Evolutionary conservation across 768 basidiomycete species (phyloP), one percentile per base, ranked within the genome.

Genomic region (Rhodocollybia butyracea): DNA sequence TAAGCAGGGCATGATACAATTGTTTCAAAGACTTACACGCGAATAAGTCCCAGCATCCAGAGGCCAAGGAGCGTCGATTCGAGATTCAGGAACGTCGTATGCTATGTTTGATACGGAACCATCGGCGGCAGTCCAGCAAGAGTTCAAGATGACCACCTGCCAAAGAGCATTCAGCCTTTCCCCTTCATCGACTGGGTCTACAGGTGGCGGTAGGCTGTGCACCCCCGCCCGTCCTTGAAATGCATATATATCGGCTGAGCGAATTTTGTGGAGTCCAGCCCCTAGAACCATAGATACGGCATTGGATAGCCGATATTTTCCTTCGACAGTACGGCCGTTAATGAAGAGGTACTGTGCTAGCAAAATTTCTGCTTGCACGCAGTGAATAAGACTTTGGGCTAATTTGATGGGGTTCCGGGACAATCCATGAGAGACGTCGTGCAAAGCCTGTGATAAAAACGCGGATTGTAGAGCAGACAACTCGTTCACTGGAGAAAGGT

Each of bases 41-140:
- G 17, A 29, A 19, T 46, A 60, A 15, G 31, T 39, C 29, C 32
- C 47, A 21, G 59, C 58, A 39, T 63, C 62, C 38, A 68, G 46
- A 21, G 78, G 79, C 79, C 79, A 80, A 0, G 72, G 69, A 0
- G 73, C 70, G 55, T 76, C 72, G 54, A 78, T 69, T 52, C 55
- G 29, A 8, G 57, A 46, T 15, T 65, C 62, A 19, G 64, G 48
- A 11, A 54, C 57, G 1, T 66, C 69, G 45, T 70, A 69, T 17
- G 67, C 63, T 21, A 72, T 64, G 22, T 64, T 70, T 1, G 66
- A 66, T 2, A 71, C 61, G 2, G 68, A 64, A 1, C 64, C 60
- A 17, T 71, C 57, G 2, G 69, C 60, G 1, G 66, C 67, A 3
- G 66, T 61, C 65, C 71, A 69, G 57, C 68, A 73, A 47, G 67